Conservation (phyloP, 192 early-diverging fungal genomes). For the Backusella tarrabulga region DNA sequence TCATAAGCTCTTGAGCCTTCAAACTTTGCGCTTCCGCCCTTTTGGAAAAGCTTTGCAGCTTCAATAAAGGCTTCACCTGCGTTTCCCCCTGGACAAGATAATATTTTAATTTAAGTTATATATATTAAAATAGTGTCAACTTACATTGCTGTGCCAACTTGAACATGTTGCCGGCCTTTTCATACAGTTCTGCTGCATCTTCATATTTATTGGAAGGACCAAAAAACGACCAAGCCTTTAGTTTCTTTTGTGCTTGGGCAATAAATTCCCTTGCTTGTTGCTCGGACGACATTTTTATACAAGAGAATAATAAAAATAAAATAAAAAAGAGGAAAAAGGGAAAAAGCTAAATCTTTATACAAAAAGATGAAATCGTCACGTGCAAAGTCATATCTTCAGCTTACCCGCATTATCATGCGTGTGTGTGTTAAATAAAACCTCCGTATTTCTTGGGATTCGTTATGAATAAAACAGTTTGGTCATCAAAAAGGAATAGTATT, state of each 20-base stretch:
- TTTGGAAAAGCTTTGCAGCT: conserved; percentile 77
- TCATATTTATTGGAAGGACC: conserved; percentile 84
- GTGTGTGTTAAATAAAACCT: too few relatives aligned
- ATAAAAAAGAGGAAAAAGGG: background rate
- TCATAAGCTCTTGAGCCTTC: conserved; percentile 85
- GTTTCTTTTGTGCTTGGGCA: conserved; percentile 70
- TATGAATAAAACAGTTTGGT: too few relatives aligned
- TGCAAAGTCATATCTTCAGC: background rate
- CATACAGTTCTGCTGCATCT: conserved; percentile 93
- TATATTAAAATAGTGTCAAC: background rate
- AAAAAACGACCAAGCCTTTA: conserved; percentile 62
- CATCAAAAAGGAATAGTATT: too few relatives aligned
- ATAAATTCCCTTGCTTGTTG: conserved; percentile 59
- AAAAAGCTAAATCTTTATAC: background rate
- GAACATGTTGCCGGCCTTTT: conserved; percentile 89
- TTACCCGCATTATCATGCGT: too few relatives aligned
- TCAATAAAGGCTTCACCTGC: conserved; percentile 91
- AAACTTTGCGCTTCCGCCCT: conserved; percentile 70
- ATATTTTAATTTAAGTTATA: background rate
- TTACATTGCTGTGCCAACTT: conserved; percentile 89
- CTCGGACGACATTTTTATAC: conserved; percentile 39
- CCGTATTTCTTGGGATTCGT: too few relatives aligned
- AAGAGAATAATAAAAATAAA: background rate
- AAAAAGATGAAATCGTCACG: background rate
- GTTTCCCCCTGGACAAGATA: conserved; percentile 72